Base-by-base conservation (phyloP, 129 eudicot genomes). In the Helianthus tuberosus region DNA sequence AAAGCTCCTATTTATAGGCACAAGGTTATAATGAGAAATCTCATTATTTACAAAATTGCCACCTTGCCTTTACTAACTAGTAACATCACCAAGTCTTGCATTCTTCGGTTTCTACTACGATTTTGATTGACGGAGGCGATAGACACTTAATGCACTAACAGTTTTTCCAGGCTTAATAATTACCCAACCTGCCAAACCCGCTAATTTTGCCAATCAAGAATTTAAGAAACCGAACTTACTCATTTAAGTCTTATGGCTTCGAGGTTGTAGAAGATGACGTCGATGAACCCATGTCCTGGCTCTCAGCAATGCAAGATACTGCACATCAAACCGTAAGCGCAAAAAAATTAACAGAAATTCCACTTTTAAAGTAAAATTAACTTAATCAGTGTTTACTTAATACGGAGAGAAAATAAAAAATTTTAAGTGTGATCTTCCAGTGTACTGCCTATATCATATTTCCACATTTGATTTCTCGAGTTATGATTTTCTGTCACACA, bases 301-400 rank as follows among this genome's bases (percentile, higher is more conserved):
- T 88, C 77, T 88, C 89, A 5, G 87, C 87, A 73, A 77, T 54
- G 81, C 89, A 88, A 59, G 93, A 87, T 51, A 70, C 93, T 87
- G 87, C 77, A 80, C 59, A 62, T 54, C 64, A 73, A 76, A 75
- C 54, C 48, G 58, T 32, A 75, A 27, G 16, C 4, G 29, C 55
- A 73, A 64, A 64, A 55, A 23, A 15, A 61, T 60, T 47, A 58
- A 50, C 36, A 68, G 5, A 35, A 67, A 3, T 58, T 76, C 64
- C 36, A 43, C 47, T 38, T 41, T n/a, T 13, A 5, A 32, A n/a
- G 55, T n/a, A 17, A 8, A 12, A 12, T 65, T 15, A 43, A 17
- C 6, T 32, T 27, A 62, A 64, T 38, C 46, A 68, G 46, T 11
- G 17, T 51, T 51, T 69, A 52, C 35, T 13, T 29, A 9, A 16